A percentile compares a stretch with the other conserved stretches of the same genome.
Evolutionary conservation across 1,284 basidiomycete genomes (phyloP).

Genomic region (Abortiporus biennis): DNA sequence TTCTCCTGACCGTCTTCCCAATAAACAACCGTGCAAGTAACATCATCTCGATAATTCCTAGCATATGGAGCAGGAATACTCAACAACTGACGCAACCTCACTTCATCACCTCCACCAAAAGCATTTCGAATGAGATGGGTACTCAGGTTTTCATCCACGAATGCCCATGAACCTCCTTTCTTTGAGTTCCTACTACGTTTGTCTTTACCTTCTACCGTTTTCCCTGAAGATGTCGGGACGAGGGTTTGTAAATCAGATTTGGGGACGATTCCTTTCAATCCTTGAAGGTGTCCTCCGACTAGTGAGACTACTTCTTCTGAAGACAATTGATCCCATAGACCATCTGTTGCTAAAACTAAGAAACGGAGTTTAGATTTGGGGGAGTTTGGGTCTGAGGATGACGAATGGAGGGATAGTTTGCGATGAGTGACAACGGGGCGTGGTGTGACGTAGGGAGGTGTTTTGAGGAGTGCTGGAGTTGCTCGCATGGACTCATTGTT

Average conservation of each 20-base stretch:
- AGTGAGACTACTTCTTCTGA: conserved; percentile 95
- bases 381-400: conserved; percentile 16
- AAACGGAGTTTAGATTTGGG: conserved; percentile 38
- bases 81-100: conserved; percentile 61
- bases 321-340: conserved; percentile 88
- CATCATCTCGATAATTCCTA: conserved; percentile 81
- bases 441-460: conserved; percentile 94
- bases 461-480: conserved; percentile 60
- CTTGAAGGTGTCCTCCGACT: conserved; percentile 78
- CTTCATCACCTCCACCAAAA: conserved; percentile 80
- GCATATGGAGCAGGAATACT: conserved; percentile 84
- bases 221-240: conserved; percentile 49
- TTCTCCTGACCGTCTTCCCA: conserved; percentile 62
- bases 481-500: conserved; percentile 55
- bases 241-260: conserved; percentile 49
- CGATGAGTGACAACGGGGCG: conserved; percentile 86
- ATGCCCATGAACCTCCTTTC: conserved; percentile 62
- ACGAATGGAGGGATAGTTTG: conserved; percentile 43
- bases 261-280: conserved; percentile 59
- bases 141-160: conserved; percentile 82
- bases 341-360: conserved; percentile 66
- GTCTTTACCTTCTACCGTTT: conserved; percentile 65
- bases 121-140: conserved; percentile 94
- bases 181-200: conserved; percentile 26
- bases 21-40: conserved; percentile 86